Base-by-base conservation (phyloP, 495 filamentous ascomycete genomes). In the Paragyromitra xinjiangensis region DNA sequence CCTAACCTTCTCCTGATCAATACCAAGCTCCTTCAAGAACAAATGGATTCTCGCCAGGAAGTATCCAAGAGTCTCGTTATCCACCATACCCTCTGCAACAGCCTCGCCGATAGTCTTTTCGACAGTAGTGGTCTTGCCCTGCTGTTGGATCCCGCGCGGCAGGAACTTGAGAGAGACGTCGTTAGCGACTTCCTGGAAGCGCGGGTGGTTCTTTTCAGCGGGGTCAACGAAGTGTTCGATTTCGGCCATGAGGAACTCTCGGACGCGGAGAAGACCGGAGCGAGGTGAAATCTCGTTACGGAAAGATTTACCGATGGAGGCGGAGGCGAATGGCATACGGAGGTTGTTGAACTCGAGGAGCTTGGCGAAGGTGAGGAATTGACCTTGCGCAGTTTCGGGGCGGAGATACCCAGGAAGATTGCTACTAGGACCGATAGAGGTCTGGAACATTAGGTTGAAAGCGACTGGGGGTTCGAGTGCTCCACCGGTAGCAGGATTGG, bases 161-260 rank as follows among this genome's bases (percentile, higher is more conserved):
- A 92, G 84, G 3, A 92, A 85, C n/a, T 84, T 84, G 51, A 91
- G 86, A 83, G 90, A 87, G 51, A 92, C 83, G 63, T 92, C 84
- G 65, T 88, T 87, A 8, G 79, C 75, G 40, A 94, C 88, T 64
- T 92, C 89, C 37, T 86, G 77, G 83, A 94, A 94, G 5, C 90
- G 89, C 50, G 85, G 83, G 82, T 94, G 92, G 82, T 89, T 90
- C 86, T 93, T 94, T 81, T 90, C 87, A 61, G 89, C 82, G 22
- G 92, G 92, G 77, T 94, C 92, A 70, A 94, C 92, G 78, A 89
- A 94, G 81, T 93, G 91, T 83, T 94, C 92, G 75, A 94, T 92
- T 83, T 94, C 92, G 5, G 91, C 92, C 92, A 94, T 93, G 71
- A 93, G 83, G 84, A 93, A 94, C 81, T 94, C 92, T 45, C 92